These are phyloP conservation scores for Didymella sp. DNA, from an alignment of 2,329 filamentous ascomycete genomes.

Conservation along the genomic window DNA sequence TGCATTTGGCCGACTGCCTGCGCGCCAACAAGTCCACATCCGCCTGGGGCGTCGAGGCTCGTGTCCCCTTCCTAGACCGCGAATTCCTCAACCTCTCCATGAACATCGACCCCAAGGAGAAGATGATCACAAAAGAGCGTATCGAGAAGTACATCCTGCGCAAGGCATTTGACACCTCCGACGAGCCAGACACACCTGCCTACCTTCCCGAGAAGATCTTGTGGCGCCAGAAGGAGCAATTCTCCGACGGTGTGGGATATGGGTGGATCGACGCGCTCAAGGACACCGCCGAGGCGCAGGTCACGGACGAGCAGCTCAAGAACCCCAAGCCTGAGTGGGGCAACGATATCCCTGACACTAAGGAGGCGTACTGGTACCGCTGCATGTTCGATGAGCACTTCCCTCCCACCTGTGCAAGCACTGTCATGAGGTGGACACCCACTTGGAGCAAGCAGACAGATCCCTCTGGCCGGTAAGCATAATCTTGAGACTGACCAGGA, in stretches of 20 bases:
- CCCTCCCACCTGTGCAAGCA: constrained; percentile 86
- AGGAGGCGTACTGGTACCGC: constrained; percentile 98
- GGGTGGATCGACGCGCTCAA: constrained; percentile 98
- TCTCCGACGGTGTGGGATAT: constrained; percentile 97
- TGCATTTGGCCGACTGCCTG: constrained; percentile 94
- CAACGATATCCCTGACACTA: constrained; percentile 87
- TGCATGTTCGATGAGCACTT: constrained; percentile 99
- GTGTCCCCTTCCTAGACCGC: constrained; percentile 98
- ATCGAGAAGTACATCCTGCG: constrained; percentile 99
- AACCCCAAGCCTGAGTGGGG: constrained; percentile 98
- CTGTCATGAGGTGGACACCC: constrained; percentile 95
- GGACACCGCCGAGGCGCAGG: constrained; percentile 86
- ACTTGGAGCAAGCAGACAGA: constrained; percentile 98
- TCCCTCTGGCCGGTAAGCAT: constrained; percentile 81
- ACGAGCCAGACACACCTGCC: constrained; percentile 78
- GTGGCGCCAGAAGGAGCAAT: constrained; percentile 99
- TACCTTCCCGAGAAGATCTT: constrained; percentile 97
- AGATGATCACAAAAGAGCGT: constrained; percentile 80
- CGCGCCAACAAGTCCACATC: constrained; percentile 99
- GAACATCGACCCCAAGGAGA: constrained; percentile 92
- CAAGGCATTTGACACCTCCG: constrained; percentile 94
- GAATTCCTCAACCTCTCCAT: constrained; percentile 91
- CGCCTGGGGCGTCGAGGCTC: constrained; percentile 96
- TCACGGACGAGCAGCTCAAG: constrained; percentile 98
- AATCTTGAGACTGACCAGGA: too few species aligned